Conservation (phyloP, 2,329 filamentous ascomycete species). For the Botrytis fragariae region DNA sequence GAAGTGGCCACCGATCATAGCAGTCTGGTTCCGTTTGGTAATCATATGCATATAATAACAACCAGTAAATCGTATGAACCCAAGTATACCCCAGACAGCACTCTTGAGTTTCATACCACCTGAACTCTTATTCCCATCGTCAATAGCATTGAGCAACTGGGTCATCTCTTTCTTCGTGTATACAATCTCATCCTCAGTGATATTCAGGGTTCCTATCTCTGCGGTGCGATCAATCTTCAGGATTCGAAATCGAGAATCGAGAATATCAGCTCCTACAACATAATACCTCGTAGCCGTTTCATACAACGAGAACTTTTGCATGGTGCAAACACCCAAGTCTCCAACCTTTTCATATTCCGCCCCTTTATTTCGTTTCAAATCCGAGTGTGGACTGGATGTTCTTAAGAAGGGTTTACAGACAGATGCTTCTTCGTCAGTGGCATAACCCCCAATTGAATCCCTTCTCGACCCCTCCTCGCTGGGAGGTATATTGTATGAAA, state of each 20-base stretch:
- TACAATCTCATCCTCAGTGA: conserved; percentile 92
- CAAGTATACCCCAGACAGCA: conserved; percentile 88
- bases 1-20: conserved; percentile 94
- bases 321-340: conserved; percentile 53
- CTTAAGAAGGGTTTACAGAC: conserved; percentile 58
- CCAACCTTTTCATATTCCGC: conserved; percentile 37
- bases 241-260: conserved; percentile 84
- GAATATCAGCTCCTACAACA: conserved; percentile 87
- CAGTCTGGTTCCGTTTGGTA: conserved; percentile 92
- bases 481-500: conserved; percentile 29
- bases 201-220: conserved; percentile 72
- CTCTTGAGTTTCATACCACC: conserved; percentile 88
- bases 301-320: conserved; percentile 98
- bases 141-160: conserved; percentile 87
- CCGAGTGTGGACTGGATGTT: conserved; percentile 47
- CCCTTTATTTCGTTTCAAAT: conserved; percentile 35
- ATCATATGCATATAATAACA: conserved; percentile 97
- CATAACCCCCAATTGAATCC: conserved; percentile 39
- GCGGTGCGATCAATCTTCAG: conserved; percentile 92
- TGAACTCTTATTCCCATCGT: conserved; percentile 88
- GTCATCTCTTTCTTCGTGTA: conserved; percentile 93
- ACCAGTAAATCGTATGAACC: conserved; percentile 94
- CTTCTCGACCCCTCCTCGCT: conserved; percentile 28
- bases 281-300: conserved; percentile 94
- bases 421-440: conserved; percentile 57